phyloP scores from a whole-genome alignment of 2,329 filamentous ascomycete species.

The Epichloe coenophiala region DNA sequence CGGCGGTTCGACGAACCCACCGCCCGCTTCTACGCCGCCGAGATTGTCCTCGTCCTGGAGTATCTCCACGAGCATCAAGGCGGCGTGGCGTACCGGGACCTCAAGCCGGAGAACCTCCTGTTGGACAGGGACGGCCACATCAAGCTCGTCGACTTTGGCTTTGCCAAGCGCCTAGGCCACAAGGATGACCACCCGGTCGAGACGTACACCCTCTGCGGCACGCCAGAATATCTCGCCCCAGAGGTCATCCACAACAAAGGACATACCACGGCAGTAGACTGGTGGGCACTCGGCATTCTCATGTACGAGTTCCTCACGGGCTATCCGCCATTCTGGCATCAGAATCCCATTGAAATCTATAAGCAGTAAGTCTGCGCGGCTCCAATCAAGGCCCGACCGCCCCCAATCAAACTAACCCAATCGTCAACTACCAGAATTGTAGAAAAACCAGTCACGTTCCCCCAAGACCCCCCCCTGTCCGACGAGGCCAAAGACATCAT shows the following conservation, averaged over 20 bases:
- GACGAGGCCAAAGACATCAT: conserved; percentile 62
- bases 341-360: conserved; percentile 78
- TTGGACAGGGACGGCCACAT: conserved; percentile 67
- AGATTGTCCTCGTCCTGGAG: conserved; percentile 71
- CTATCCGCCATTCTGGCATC: conserved; percentile 77
- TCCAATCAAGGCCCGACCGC: too few relatives aligned
- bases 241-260: conserved; percentile 78
- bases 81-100: conserved; percentile 64
- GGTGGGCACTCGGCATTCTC: conserved; percentile 76
- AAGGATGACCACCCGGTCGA: conserved; percentile 39
- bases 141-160: conserved; percentile 75
- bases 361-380: conserved; percentile 42
- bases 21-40: conserved; percentile 70
- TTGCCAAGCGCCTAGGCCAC: conserved; percentile 63
- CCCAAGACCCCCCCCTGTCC: conserved; percentile 45
- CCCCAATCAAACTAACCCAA: too few relatives aligned
- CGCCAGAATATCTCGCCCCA: conserved; percentile 71
- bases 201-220: conserved; percentile 74
- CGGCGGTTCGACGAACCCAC: conserved; percentile 68
- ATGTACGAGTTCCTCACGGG: conserved; percentile 78
- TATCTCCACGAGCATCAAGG: conserved; percentile 69
- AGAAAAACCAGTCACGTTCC: conserved; percentile 63
- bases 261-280: conserved; percentile 64
- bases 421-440: conserved; percentile 48
- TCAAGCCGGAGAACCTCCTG: conserved; percentile 74